Percentiles rank a stretch among this genome's conserved stretches.
These are phyloP conservation scores for Ajuga reptans DNA, from an alignment of 305 asterid species.

Conservation along the genomic window DNA sequence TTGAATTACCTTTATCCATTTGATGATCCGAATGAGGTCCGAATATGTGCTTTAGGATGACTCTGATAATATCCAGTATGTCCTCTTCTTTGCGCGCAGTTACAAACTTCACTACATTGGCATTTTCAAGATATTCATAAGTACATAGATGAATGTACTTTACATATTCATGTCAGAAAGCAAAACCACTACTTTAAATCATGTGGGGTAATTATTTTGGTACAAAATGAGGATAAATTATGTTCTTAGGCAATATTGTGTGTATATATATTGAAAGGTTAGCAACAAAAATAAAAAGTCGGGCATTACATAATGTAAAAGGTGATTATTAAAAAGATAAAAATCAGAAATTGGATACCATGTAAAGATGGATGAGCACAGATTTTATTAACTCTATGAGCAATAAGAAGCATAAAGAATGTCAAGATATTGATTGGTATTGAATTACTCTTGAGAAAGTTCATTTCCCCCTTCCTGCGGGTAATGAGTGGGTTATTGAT, in stretches of 20 bases:
- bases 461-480: neutral
- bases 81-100: conserved; percentile 52
- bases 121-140: neutral
- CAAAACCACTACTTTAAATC: neutral
- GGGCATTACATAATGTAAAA: neutral
- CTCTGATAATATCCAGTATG: conserved; percentile 32
- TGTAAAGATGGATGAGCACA: neutral
- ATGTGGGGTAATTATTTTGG: neutral
- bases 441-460: neutral
- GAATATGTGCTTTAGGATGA: conserved; percentile 43
- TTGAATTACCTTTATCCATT: neutral
- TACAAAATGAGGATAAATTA: neutral
- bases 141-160: neutral
- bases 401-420: neutral
- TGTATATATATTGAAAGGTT: no score
- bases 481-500: neutral
- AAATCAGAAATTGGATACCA: neutral
- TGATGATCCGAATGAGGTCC: conserved; percentile 26
- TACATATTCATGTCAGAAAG: neutral
- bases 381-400: neutral
- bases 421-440: neutral
- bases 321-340: neutral
- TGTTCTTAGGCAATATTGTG: no score
- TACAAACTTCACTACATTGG: conserved; percentile 40
- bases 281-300: neutral